phyloP scores from a whole-genome alignment of 2,329 filamentous ascomycete species.

The Claviceps sorghi region DNA sequence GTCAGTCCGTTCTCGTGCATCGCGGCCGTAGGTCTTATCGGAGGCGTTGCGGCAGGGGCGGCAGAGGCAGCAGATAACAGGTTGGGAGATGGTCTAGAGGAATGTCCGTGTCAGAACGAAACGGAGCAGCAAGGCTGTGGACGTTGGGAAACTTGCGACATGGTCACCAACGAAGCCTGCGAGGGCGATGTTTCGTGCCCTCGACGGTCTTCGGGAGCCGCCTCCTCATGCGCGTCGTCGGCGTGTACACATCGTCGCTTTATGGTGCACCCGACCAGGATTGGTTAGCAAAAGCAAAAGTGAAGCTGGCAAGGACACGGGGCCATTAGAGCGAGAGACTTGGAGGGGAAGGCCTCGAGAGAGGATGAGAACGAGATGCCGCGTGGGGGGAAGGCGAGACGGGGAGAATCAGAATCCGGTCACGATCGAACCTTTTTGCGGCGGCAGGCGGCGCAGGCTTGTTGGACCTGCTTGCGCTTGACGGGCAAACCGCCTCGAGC shows the following conservation, averaged over 20 bases:
- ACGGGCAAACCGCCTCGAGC: conserved; percentile 35
- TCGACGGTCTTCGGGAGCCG: conserved; percentile 12
- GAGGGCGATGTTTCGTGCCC: conserved; percentile 14
- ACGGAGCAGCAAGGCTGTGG: background rate
- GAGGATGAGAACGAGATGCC: background rate
- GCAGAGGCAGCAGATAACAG: background rate
- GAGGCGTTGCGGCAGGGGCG: background rate
- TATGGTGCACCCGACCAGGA: conserved; percentile 1
- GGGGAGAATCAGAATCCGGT: no score
- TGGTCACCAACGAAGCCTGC: conserved; percentile 16
- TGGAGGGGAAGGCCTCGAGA: background rate
- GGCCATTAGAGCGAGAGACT: background rate
- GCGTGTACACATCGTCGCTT: conserved; percentile 32
- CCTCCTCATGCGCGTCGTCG: conserved; percentile 19
- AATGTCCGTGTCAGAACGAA: background rate
- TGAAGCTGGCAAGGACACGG: background rate
- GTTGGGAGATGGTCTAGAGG: background rate
- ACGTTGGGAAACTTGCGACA: background rate
- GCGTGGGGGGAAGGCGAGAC: background rate
- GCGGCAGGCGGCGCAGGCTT: conserved; percentile 41
- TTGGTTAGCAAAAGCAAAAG: background rate
- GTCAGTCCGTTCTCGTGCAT: background rate
- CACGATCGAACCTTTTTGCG: conserved; percentile 32
- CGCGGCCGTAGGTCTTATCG: background rate
- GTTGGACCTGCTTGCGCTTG: conserved; percentile 45